Base-by-base conservation (phyloP, 768 basidiomycete genomes). In the Mrakia hoshinonis region DNA sequence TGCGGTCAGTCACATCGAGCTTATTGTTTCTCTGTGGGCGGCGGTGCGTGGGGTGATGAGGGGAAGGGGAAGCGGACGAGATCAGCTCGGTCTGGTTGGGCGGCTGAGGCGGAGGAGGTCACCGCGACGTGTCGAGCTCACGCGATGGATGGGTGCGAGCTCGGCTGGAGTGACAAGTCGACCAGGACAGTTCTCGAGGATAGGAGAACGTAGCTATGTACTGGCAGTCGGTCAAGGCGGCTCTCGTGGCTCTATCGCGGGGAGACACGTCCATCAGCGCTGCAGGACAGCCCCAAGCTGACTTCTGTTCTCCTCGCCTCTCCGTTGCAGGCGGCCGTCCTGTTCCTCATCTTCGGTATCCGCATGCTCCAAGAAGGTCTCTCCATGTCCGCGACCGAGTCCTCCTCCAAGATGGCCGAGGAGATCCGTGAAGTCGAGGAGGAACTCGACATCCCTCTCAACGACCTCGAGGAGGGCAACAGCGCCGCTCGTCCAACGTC, bases 371-470 rank as follows among this genome's bases (percentile, higher is more conserved):
- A 87, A 77, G 95, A 99, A 78, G 94, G 87, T 3, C 81, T 86
- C 67, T 83, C 82, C 74, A 97, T 98, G 91, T 87, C 70, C 15
- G 43, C 58, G 47, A 60, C 65, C n/a, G n/a, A n/a, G n/a, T n/a
- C n/a, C 24, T 72, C 70, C 0, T 64, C 67, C 54, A 67, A 67
- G 48, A 72, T 72, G 70, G 70, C 70, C 76, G 94, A 97, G 79
- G 96, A 98, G 80, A 91, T 97, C 89, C 85, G 86, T 68, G 94
- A 99, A 81, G 89, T 91, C n/a, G 88, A 89, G 81, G 92, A 94
- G 78, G 95, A 99, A 81, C 89, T 98, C 20, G 60, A 55, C 78
- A 86, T 91, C 34, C 87, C 88, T 0, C 81, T 95, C 71, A 86
- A 88, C 75, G 85, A 84, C 31, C 78, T 94, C 73, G 93, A 96